Evolutionary conservation across 345 rosid species (phyloP), one percentile per base, ranked within the genome.

Genomic region (Heritiera littoralis): DNA sequence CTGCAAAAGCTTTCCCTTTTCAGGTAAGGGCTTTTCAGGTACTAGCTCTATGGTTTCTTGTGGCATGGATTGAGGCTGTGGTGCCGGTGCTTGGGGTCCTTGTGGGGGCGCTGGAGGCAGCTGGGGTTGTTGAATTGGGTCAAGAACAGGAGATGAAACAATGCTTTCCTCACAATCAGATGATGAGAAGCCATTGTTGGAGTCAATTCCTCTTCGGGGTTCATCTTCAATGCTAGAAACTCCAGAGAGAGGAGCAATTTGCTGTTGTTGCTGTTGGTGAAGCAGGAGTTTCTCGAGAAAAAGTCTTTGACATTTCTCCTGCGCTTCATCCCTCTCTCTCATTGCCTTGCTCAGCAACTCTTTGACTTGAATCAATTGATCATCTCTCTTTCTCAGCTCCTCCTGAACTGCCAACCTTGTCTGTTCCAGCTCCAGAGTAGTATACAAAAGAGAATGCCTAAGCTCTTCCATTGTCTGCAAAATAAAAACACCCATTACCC

Each of bases 1-100:
- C 75, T 96, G 94, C 79, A 96, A 84, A 81, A 96, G 95, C 89
- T 91, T 93, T 12, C 99, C 99, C 83, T 96, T 96, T 78, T 96
- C 98, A 4, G 99, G 99, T 32, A 95, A 85, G 72, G 96, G 96
- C 85, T 88, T 93, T 43, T 89, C 91, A 41, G 90, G 85, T 18
- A 87, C 79, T 12, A 90, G 52, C 76, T 88, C 89, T 4, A 80
- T 23, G 71, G 76, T 78, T 15, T 81, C 76, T n/a, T 84, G 83
- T n/a, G 87, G 78, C 48, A 78, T 67, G 49, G 82, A 69, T 32
- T 60, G 86, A 13, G 77, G 68, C 38, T 58, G 38, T 48, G 61
- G 30, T 66, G 75, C 66, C 46, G 65, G 60, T 12, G 41, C n/a
- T 28, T 23, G 76, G 17, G 59, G 59, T 55, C 11, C 63, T 58